A percentile compares a stretch with the other conserved stretches of the same genome.
Evolutionary conservation across 2,329 filamentous ascomycete genomes (phyloP).

Genomic region (Fusarium tanahbumbuense): DNA sequence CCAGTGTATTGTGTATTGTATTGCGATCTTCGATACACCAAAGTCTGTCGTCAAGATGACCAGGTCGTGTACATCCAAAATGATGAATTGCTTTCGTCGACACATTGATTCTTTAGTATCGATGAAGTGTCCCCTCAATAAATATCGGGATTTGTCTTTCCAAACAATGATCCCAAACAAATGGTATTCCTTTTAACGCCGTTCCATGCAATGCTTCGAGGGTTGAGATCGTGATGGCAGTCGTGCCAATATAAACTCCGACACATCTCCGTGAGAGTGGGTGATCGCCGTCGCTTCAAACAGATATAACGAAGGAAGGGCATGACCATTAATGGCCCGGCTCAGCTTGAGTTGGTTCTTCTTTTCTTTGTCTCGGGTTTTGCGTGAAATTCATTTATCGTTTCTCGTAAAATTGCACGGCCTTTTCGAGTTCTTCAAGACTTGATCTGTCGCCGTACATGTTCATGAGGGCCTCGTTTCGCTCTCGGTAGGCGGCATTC

Average conservation of each 20-base stretch:
- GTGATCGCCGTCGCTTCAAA: slow-evolving; percentile 26
- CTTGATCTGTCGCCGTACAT: slow-evolving; percentile 63
- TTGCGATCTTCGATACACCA: slow-evolving; percentile 12
- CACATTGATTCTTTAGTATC: slow-evolving; percentile 1
- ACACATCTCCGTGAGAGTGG: slow-evolving; percentile 11
- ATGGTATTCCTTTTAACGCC: slow-evolving; percentile 42
- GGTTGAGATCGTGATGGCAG: slow-evolving; percentile 25
- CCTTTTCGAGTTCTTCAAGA: slow-evolving; percentile 61
- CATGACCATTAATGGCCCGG: background rate
- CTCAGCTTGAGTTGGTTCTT: slow-evolving; percentile 1
- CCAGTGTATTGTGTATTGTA: slow-evolving; percentile 9
- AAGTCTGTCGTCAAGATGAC: slow-evolving; percentile 7
- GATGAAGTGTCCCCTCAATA: background rate
- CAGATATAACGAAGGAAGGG: slow-evolving; percentile 9
- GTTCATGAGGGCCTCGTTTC: slow-evolving; percentile 59
- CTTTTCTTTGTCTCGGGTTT: background rate
- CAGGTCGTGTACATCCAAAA: background rate
- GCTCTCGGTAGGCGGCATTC: slow-evolving; percentile 51
- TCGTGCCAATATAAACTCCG: slow-evolving; percentile 32
- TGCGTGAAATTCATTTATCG: slow-evolving; percentile 39
- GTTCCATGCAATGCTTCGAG: slow-evolving; percentile 33
- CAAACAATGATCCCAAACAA: slow-evolving; percentile 21
- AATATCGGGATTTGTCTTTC: slow-evolving; percentile 4
- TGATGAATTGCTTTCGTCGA: background rate
- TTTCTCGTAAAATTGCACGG: slow-evolving; percentile 60